A percentile compares a stretch with the other conserved stretches of the same genome.
Conservation (phyloP, 495 filamentous ascomycete species). For the Extremus antarcticus region DNA sequence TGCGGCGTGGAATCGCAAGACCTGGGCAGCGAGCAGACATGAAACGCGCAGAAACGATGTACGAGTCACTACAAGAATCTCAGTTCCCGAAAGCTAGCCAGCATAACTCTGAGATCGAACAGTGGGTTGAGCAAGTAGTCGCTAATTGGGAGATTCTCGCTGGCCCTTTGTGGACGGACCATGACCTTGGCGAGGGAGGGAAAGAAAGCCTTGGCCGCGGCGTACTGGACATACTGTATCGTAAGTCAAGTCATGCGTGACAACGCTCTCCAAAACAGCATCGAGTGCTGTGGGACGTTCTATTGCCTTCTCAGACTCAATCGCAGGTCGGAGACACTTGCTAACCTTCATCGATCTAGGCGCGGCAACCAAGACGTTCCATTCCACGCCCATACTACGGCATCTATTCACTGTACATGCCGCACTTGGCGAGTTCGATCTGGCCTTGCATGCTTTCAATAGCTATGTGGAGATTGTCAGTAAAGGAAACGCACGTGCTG, state of each 20-base stretch:
- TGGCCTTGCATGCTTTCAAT: conserved; percentile 77
- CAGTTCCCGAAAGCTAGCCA: conserved; percentile 75
- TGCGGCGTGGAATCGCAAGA: conserved; percentile 45
- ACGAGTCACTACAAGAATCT: conserved; percentile 64
- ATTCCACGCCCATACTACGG: conserved; percentile 76
- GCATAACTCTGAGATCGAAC: conserved; percentile 61
- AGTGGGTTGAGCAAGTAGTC: conserved; percentile 69
- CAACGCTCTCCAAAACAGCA: no score
- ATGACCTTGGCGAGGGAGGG: conserved; percentile 69
- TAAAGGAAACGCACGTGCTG: conserved; percentile 65
- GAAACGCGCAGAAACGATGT: conserved; percentile 60
- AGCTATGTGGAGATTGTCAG: conserved; percentile 80
- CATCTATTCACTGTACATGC: conserved; percentile 83
- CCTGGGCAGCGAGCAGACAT: conserved; percentile 61
- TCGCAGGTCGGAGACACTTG: no score
- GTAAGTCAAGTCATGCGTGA: no score
- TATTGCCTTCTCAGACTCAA: neutral
- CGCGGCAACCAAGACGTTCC: conserved; percentile 83
- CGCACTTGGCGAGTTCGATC: conserved; percentile 72
- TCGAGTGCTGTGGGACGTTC: neutral
- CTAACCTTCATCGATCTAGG: no score
- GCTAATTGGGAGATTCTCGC: conserved; percentile 74
- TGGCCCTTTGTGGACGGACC: conserved; percentile 60
- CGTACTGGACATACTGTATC: conserved; percentile 54
- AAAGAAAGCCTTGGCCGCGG: conserved; percentile 57